These are phyloP conservation scores for Coelastrella sp. DNA, from an alignment of 139 green algal genomes.

Conservation along the genomic window DNA sequence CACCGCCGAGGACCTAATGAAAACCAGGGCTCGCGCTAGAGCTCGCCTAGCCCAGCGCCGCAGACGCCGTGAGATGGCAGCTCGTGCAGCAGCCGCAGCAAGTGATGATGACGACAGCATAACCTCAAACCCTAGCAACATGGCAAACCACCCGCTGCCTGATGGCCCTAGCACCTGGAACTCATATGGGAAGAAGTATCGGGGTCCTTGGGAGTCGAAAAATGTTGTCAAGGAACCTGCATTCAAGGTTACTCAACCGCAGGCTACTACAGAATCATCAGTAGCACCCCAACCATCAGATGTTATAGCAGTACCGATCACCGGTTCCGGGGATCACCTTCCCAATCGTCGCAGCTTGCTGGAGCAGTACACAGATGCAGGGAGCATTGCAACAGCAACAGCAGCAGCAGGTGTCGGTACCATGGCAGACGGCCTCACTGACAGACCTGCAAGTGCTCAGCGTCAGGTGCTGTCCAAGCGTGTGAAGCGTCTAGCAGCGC, in stretches of 20 bases:
- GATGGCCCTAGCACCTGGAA: background rate
- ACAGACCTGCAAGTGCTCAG: background rate
- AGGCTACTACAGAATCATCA: background rate
- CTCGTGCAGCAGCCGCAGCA: slow-evolving; percentile 11
- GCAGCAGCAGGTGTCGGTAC: background rate
- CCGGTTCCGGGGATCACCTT: background rate
- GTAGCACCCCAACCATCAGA: background rate
- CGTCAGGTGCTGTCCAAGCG: slow-evolving; percentile 23
- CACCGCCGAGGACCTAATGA: background rate
- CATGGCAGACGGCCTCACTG: background rate
- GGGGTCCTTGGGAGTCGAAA: background rate
- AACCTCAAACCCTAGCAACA: background rate
- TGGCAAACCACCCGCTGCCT: background rate
- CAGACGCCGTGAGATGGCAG: background rate
- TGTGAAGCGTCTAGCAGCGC: background rate
- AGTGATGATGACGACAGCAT: background rate
- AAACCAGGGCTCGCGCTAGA: background rate
- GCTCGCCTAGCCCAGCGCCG: background rate
- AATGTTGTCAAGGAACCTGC: slow-evolving; percentile 35
- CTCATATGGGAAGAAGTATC: slow-evolving; percentile 20
- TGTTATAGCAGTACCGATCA: background rate
- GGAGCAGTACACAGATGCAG: background rate
- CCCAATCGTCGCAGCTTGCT: background rate
- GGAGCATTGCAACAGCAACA: background rate
- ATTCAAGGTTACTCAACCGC: background rate